Percentiles rank a stretch among this genome's conserved stretches.
Evolutionary conservation across 345 rosid genomes (phyloP).

Genomic region (Garcia nutans): DNA sequence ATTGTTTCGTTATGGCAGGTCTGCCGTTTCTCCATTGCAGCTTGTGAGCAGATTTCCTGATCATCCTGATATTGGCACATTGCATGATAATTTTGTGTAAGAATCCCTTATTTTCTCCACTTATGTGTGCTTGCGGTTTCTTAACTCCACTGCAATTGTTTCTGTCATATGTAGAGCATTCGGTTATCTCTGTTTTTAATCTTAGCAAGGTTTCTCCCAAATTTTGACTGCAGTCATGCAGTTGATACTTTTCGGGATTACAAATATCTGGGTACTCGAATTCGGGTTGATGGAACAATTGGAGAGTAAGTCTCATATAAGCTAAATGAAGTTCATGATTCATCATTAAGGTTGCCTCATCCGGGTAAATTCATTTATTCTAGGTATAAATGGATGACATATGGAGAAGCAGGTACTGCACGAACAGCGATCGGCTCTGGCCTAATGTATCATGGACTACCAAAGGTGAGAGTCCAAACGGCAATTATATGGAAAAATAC

Average conservation of each 20-base stretch:
- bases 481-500: constrained; percentile 7
- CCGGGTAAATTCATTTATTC: neutral
- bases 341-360: constrained; percentile 14
- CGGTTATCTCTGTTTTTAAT: neutral
- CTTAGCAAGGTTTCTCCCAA: constrained; percentile 16
- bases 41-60: constrained; percentile 72
- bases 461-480: constrained; percentile 40
- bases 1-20: constrained; percentile 40
- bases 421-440: constrained; percentile 86
- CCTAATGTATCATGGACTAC: constrained; percentile 64
- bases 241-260: constrained; percentile 74
- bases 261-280: constrained; percentile 85
- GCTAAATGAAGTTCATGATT: constrained; percentile 12
- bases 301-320: constrained; percentile 72
- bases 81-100: constrained; percentile 94
- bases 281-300: constrained; percentile 83
- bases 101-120: constrained; percentile 25
- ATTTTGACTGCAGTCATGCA: constrained; percentile 50
- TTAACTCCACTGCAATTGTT: neutral
- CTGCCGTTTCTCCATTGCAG: constrained; percentile 74
- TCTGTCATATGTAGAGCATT: neutral
- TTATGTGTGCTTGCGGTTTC: neutral
- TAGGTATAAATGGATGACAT: constrained; percentile 97
- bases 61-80: constrained; percentile 83
- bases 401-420: constrained; percentile 88